Evolutionary conservation across 2,329 filamentous ascomycete genomes (phyloP).

Genomic region (Bimuria novae-zelandiae): DNA sequence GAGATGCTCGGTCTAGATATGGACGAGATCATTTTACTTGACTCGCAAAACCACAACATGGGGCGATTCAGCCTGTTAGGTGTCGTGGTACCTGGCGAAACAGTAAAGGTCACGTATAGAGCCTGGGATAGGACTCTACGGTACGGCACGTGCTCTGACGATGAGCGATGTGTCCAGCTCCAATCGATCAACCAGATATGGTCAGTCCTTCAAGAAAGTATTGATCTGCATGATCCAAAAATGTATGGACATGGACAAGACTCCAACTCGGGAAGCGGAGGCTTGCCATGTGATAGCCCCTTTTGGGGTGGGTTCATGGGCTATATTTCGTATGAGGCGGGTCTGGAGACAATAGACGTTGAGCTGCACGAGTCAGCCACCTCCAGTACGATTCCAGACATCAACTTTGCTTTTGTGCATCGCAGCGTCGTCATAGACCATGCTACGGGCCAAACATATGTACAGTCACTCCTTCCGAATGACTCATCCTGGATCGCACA

Average conservation of each 20-base stretch:
- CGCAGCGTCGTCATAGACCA: conserved; percentile 77
- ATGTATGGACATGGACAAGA: background rate
- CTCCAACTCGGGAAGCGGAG: background rate
- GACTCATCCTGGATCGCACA: conserved; percentile 48
- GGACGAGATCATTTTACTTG: conserved; percentile 10
- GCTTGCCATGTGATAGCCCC: conserved; percentile 42
- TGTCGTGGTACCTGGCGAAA: conserved; percentile 9
- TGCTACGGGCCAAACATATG: conserved; percentile 57
- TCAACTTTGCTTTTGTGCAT: conserved; percentile 73
- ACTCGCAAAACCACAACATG: conserved; percentile 13
- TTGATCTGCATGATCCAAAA: conserved; percentile 8
- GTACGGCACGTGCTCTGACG: conserved; percentile 3
- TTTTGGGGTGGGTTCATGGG: conserved; percentile 83
- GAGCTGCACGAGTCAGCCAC: conserved; percentile 25
- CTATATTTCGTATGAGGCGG: conserved; percentile 80
- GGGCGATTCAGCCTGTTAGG: conserved; percentile 15
- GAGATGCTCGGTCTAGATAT: conserved; percentile 10
- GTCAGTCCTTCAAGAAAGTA: conserved; percentile 12
- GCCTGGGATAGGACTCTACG: conserved; percentile 10
- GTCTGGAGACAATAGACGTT: conserved; percentile 63
- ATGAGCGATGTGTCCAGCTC: conserved; percentile 2
- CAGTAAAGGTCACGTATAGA: conserved; percentile 13
- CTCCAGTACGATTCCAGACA: conserved; percentile 51
- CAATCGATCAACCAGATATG: conserved; percentile 15
- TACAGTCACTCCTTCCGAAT: conserved; percentile 63